phyloP scores from a whole-genome alignment of 768 basidiomycete genomes.

The Lanmaoa pseudosensibilis region DNA sequence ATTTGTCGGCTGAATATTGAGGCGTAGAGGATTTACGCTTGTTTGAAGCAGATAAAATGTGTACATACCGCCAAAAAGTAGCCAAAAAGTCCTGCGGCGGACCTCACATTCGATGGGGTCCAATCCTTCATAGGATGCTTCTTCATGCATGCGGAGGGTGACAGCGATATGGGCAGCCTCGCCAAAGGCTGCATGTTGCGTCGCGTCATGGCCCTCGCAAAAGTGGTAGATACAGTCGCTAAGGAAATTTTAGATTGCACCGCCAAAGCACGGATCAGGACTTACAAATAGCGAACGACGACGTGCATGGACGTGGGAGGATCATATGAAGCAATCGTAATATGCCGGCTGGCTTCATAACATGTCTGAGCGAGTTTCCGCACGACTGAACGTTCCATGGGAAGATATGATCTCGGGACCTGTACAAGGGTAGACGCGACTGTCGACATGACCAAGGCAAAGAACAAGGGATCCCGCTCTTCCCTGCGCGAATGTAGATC shows the following conservation, averaged over 20 bases:
- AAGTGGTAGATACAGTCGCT: conserved; percentile 88
- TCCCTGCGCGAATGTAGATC: conserved; percentile 78
- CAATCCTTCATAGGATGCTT: conserved; percentile 75
- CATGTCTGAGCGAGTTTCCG: conserved; percentile 79
- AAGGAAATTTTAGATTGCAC: conserved; percentile 9
- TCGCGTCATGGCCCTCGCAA: conserved; percentile 84
- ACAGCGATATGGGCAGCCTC: conserved; percentile 84
- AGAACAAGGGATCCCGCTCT: conserved; percentile 88
- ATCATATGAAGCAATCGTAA: conserved; percentile 78
- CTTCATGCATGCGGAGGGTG: conserved; percentile 83
- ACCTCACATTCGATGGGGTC: conserved; percentile 89
- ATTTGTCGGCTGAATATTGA: conserved; percentile 70
- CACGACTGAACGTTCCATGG: conserved; percentile 83
- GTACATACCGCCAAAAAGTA: conserved; percentile 78
- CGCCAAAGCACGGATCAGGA: conserved; percentile 11
- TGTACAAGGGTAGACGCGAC: conserved; percentile 87
- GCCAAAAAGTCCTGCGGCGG: conserved; percentile 84
- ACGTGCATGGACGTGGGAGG: conserved; percentile 83
- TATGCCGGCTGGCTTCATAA: conserved; percentile 79
- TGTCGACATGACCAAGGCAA: conserved; percentile 86
- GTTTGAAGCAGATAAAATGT: background rate
- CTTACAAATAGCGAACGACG: conserved; percentile 87
- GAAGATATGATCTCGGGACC: conserved; percentile 83
- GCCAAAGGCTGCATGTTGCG: conserved; percentile 84
- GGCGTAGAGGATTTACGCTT: background rate